These are phyloP conservation scores for Mucor sp. DNA, from an alignment of 371 early-diverging fungal species.

Conservation along the genomic window DNA sequence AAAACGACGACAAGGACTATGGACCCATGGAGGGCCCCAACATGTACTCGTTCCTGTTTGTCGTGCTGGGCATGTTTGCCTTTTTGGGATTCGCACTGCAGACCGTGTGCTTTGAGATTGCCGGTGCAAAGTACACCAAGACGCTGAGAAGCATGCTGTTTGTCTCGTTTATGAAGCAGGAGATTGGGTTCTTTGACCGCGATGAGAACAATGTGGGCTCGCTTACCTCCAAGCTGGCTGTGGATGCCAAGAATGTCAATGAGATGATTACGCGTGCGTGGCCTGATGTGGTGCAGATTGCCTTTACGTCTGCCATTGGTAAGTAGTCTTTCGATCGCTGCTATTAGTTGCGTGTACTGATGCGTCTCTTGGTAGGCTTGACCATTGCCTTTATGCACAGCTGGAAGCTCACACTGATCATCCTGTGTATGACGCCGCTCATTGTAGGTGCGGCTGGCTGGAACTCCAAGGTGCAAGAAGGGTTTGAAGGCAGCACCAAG, in stretches of 20 bases:
- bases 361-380: constrained; percentile 25
- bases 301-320: constrained; percentile 47
- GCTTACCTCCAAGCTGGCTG: constrained; percentile 77
- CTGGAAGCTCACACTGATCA: constrained; percentile 64
- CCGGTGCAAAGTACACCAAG: constrained; percentile 61
- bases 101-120: constrained; percentile 41
- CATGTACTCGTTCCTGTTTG: constrained; percentile 76
- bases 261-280: constrained; percentile 68
- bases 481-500: constrained; percentile 61
- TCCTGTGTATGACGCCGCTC: constrained; percentile 55
- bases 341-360: not conserved
- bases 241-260: constrained; percentile 73
- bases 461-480: constrained; percentile 41
- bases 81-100: constrained; percentile 48
- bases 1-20: constrained; percentile 27
- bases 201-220: constrained; percentile 82
- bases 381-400: constrained; percentile 50
- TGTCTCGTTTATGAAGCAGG: constrained; percentile 70
- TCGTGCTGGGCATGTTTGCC: constrained; percentile 51
- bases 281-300: constrained; percentile 60
- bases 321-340: not conserved
- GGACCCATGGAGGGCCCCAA: constrained; percentile 54
- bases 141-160: constrained; percentile 60
- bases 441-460: constrained; percentile 45
- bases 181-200: constrained; percentile 88